Conservation (phyloP, 2,329 filamentous ascomycete genomes). For the Massarina eburnea region DNA sequence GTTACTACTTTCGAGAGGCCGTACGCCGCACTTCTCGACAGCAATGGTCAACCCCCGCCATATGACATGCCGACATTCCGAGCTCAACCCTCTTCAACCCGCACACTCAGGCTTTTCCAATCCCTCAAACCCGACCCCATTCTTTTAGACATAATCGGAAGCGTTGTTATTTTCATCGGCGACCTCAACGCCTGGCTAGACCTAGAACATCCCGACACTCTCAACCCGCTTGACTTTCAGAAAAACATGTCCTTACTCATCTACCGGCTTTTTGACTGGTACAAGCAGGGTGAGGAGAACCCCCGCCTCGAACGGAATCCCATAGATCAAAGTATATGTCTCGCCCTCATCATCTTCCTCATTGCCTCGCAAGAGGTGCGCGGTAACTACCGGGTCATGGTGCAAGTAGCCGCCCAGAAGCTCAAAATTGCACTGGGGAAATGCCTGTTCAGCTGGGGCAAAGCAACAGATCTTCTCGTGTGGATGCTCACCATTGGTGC, state of each 20-base stretch:
- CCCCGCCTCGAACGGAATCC: constrained; percentile 3
- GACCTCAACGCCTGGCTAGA: constrained; percentile 28
- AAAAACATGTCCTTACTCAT: constrained; percentile 30
- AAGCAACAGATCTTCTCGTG: constrained; percentile 23
- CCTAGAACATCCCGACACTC: constrained; percentile 8
- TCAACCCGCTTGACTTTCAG: constrained; percentile 34
- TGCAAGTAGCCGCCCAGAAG: constrained; percentile 23
- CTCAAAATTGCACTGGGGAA: constrained; percentile 20
- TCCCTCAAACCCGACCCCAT: constrained; percentile 17
- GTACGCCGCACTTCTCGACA: constrained; percentile 26
- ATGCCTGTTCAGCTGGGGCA: constrained; percentile 21
- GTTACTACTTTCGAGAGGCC: constrained; percentile 33
- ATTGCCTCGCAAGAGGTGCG: constrained; percentile 24
- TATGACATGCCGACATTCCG: constrained; percentile 22
- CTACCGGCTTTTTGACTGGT: constrained; percentile 33
- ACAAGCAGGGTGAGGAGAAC: constrained; percentile 17
- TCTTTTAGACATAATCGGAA: constrained; percentile 22
- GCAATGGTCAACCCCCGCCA: constrained; percentile 20
- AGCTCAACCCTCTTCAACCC: constrained; percentile 10
- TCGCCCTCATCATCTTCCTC: constrained; percentile 29
- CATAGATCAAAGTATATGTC: constrained; percentile 28
- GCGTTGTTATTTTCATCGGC: constrained; percentile 19
- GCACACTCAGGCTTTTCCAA: constrained; percentile 21
- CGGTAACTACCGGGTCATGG: constrained; percentile 14
- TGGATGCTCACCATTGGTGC: constrained; percentile 36